These are phyloP conservation scores for Solanum hybrid DNA, from an alignment of 305 asterid genomes.

Conservation along the genomic window DNA sequence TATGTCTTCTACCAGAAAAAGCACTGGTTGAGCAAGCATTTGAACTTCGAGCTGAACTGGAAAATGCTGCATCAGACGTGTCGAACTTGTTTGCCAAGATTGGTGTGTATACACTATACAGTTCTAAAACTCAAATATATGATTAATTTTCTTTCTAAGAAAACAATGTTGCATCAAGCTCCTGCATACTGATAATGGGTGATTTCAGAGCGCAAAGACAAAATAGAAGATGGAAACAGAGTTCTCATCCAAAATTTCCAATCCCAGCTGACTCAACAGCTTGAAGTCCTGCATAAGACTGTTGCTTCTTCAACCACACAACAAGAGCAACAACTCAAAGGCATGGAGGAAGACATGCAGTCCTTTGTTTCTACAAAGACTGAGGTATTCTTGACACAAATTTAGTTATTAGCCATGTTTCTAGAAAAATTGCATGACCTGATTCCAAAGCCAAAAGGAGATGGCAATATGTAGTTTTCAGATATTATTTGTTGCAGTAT, in stretches of 20 bases:
- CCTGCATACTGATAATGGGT: conserved; percentile 7
- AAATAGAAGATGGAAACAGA: conserved; percentile 81
- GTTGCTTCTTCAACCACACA: conserved; percentile 82
- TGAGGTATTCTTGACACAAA: conserved; percentile 36
- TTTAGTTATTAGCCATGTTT: neutral
- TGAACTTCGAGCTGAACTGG: conserved; percentile 88
- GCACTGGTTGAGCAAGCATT: conserved; percentile 82
- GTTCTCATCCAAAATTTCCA: conserved; percentile 73
- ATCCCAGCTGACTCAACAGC: conserved; percentile 75
- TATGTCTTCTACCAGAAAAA: conserved; percentile 46
- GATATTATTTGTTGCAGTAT: neutral
- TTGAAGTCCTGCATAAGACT: conserved; percentile 71
- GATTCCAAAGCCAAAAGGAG: neutral
- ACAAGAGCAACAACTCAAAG: conserved; percentile 81
- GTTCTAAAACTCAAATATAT: neutral
- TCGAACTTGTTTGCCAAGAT: conserved; percentile 80
- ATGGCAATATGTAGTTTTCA: neutral
- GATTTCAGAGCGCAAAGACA: conserved; percentile 84
- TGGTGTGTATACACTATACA: conserved; percentile 27
- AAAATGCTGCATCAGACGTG: conserved; percentile 84
- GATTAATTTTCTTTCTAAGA: neutral
- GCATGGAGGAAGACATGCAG: conserved; percentile 97
- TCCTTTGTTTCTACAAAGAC: conserved; percentile 81
- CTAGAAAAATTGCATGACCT: neutral
- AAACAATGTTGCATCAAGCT: neutral